Evolutionary conservation across 2,329 filamentous ascomycete genomes (phyloP).

Genomic region (Plenodomus biglobosus): DNA sequence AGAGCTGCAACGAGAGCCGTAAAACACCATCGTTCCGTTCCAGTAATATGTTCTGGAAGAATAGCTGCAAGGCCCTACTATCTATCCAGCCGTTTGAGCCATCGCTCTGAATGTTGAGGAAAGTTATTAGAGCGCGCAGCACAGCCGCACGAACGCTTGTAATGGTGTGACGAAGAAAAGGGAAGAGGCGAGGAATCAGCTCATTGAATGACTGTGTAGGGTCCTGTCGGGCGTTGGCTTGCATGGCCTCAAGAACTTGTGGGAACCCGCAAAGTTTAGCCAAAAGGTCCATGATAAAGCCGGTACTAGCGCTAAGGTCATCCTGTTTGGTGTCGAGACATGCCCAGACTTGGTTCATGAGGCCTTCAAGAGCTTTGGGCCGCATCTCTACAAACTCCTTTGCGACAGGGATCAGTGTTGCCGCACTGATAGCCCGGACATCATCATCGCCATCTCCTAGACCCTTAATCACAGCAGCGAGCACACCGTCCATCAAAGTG

Average conservation of each 20-base stretch:
- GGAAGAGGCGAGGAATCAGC: constrained; percentile 89
- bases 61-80: constrained; percentile 80
- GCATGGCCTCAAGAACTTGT: constrained; percentile 92
- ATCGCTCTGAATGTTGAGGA: constrained; percentile 80
- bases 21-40: constrained; percentile 85
- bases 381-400: constrained; percentile 90
- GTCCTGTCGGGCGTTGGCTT: constrained; percentile 75
- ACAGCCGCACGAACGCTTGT: constrained; percentile 93
- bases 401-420: constrained; percentile 94
- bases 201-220: constrained; percentile 87
- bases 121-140: constrained; percentile 87
- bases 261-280: constrained; percentile 95
- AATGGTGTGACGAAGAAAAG: constrained; percentile 95
- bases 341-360: constrained; percentile 96
- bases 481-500: constrained; percentile 87
- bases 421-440: constrained; percentile 93
- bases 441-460: constrained; percentile 90
- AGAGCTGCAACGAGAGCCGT: constrained; percentile 81
- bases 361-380: constrained; percentile 71
- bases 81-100: constrained; percentile 87
- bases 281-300: constrained; percentile 96
- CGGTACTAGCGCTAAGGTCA: constrained; percentile 94
- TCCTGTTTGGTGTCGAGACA: constrained; percentile 96
- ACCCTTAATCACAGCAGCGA: constrained; percentile 91
- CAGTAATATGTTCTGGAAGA: constrained; percentile 94